Percentiles rank a stretch among this genome's conserved stretches.
phyloP scores from a whole-genome alignment of 257 asterid genomes.

The Jacaranda copaia region DNA sequence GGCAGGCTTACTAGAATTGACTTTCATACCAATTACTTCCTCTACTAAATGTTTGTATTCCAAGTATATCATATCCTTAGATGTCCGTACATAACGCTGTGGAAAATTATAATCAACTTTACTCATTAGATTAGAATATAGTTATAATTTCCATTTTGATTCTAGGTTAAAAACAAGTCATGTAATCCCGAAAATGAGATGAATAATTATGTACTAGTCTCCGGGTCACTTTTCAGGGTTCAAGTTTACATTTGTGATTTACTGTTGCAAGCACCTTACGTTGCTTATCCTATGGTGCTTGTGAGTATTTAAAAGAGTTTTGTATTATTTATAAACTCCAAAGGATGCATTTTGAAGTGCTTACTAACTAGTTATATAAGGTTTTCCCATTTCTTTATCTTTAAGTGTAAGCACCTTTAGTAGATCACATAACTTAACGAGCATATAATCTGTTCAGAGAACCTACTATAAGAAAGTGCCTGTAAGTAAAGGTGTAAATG shows the following conservation, averaged over 20 bases:
- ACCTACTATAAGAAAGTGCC: neutral
- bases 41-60: neutral
- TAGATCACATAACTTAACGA: neutral
- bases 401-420: neutral
- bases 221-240: slow-evolving; percentile 9
- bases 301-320: slow-evolving; percentile 10
- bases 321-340: slow-evolving; percentile 14
- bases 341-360: slow-evolving; percentile 22
- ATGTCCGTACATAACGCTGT: slow-evolving; percentile 6
- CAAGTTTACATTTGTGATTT: neutral
- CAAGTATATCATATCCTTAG: neutral
- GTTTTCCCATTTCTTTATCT: neutral
- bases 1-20: neutral
- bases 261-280: slow-evolving; percentile 2
- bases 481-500: too few species aligned
- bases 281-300: slow-evolving; percentile 21
- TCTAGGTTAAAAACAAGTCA: slow-evolving; percentile 11
- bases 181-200: neutral
- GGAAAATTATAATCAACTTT: neutral
- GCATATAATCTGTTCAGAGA: neutral
- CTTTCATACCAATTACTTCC: slow-evolving; percentile 16
- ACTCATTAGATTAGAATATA: slow-evolving; percentile 5
- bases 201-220: slow-evolving; percentile 13
- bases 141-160: slow-evolving; percentile 1
- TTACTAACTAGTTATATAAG: neutral